A percentile compares a stretch with the other conserved stretches of the same genome.
Conservation (phyloP, 768 basidiomycete genomes). For the Amanita phalloides region DNA sequence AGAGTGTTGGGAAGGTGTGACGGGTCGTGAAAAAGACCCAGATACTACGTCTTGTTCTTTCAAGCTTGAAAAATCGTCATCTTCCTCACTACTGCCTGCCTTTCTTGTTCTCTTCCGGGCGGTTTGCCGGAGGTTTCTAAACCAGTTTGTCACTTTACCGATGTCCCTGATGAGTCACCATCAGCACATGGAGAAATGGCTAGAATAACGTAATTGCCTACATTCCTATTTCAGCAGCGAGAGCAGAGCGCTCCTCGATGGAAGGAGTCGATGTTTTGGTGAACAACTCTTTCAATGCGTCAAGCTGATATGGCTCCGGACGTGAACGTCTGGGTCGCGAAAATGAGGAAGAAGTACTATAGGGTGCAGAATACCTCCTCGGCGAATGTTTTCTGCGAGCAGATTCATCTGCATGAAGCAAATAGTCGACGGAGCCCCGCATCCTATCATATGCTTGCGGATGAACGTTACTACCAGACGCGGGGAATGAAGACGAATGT, state of each 20-base stretch:
- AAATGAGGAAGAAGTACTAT: constrained; percentile 27
- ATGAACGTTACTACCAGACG: constrained; percentile 10
- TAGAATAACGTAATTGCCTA: constrained; percentile 20
- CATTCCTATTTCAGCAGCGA: constrained; percentile 74
- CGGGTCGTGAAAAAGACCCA: constrained; percentile 37
- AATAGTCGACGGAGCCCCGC: neutral
- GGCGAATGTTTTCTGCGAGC: constrained; percentile 14
- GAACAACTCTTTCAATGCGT: constrained; percentile 62
- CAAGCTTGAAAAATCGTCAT: constrained; percentile 31
- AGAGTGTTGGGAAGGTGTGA: constrained; percentile 38
- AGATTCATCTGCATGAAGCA: neutral
- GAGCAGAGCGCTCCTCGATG: constrained; percentile 66
- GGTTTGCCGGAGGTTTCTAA: constrained; percentile 75
- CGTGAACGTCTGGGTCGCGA: constrained; percentile 60
- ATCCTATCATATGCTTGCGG: neutral
- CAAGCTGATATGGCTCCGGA: constrained; percentile 70
- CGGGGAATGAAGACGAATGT: constrained; percentile 34
- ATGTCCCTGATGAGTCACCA: constrained; percentile 44
- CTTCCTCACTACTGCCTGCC: constrained; percentile 31
- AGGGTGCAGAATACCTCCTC: constrained; percentile 31
- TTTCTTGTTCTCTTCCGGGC: constrained; percentile 61
- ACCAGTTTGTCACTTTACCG: constrained; percentile 83
- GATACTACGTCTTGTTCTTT: constrained; percentile 20
- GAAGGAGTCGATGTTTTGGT: constrained; percentile 61
- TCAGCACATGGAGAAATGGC: constrained; percentile 1